A percentile compares a stretch with the other conserved stretches of the same genome.
Conservation (phyloP, 2,329 filamentous ascomycete species). For the Fusarium pininemorale region DNA sequence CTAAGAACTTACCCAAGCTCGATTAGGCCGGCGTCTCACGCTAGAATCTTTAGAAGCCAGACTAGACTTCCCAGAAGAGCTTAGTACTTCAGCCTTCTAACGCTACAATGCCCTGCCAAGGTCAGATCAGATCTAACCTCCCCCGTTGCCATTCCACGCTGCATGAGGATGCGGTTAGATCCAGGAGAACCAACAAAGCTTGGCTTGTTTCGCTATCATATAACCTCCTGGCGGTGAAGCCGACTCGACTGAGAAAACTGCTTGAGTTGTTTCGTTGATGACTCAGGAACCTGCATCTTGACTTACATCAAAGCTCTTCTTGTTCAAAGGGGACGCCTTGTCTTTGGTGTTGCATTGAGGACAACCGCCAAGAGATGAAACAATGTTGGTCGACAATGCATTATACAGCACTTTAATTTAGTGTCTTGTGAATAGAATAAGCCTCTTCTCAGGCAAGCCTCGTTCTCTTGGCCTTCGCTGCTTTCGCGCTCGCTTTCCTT, state of each 20-base stretch:
- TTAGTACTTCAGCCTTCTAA: slow-evolving; percentile 5
- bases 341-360: background rate
- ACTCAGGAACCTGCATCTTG: background rate
- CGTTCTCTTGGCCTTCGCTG: background rate
- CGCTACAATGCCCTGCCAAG: background rate
- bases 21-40: slow-evolving; percentile 23
- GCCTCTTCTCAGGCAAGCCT: background rate
- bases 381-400: background rate
- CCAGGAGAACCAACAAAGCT: background rate
- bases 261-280: background rate
- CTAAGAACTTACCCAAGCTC: background rate
- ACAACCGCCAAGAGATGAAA: background rate
- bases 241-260: background rate
- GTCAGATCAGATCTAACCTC: slow-evolving; percentile 3
- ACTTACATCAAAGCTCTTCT: slow-evolving; percentile 2
- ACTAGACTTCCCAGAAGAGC: slow-evolving; percentile 18
- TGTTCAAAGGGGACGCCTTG: background rate
- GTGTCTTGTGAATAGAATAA: background rate
- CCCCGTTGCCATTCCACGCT: background rate
- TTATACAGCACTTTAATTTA: background rate
- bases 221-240: slow-evolving; percentile 2
- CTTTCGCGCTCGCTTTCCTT: background rate
- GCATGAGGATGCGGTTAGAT: background rate
- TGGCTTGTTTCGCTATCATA: background rate
- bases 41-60: slow-evolving; percentile 37